Base-by-base conservation (phyloP, 2,329 filamentous ascomycete species). In the Phaeosphaeriaceae sp. region DNA sequence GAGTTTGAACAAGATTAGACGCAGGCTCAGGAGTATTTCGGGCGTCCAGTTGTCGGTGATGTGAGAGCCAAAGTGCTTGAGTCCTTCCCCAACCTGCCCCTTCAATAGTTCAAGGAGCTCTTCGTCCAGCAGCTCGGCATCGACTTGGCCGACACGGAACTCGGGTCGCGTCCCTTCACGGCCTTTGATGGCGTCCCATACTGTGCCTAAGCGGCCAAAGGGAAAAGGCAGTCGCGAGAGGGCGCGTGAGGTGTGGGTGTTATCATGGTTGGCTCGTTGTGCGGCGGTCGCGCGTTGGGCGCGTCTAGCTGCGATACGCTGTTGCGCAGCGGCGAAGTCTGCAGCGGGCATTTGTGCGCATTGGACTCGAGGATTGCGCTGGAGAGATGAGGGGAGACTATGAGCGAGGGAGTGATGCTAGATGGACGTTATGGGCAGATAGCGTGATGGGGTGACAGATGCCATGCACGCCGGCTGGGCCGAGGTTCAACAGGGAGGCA, bases 141-240 rank as follows among this genome's bases (percentile, higher is more conserved):
- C 95, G 45, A 98, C 92, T 79, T 99, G 95, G 25, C 94, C 93
- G 25, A 99, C 95, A 53, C 95, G 89, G 76, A 97, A 97, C 11
- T 91, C 89, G 5, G 95, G 94, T 17, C 88, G 84, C 22, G 91
- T 94, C 46, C 92, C 92, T 72, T 93, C 89, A 59, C 91, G 88
- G 6, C 90, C 89, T 41, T 86, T 87, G 44, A 94, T 80, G 4
- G 85, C 81, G 72, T 93, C 87, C 92, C 91, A 96, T 54, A 87
- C 79, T 56, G 67, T 73, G 54, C 83, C 84, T 52, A 90, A 73
- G 59, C 82, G 82, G 75, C 86, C 85, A 61, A 92, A 78, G n/a
- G 89, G 88, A 49, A 76, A 80, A 3, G 83, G 83, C 1, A 84
- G 77, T 33, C 72, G 73, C 41, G 69, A 65, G 22, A 76, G 55